phyloP scores from a whole-genome alignment of 371 early-diverging fungal species.

The Mucor plumbeus region DNA sequence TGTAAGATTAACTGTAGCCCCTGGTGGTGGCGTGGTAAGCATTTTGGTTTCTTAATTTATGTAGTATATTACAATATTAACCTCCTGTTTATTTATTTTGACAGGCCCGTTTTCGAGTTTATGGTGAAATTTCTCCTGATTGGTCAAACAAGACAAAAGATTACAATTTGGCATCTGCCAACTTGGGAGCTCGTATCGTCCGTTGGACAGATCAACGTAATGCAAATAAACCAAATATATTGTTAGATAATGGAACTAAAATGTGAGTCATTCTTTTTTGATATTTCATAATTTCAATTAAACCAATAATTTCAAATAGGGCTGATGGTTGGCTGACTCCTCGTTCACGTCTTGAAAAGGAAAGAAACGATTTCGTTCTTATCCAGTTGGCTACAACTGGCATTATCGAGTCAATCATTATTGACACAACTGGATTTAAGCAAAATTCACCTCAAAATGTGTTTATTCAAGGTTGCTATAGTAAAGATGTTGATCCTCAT shows the following conservation, averaged over 20 bases:
- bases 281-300: neutral
- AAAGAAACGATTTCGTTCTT: slow-evolving; percentile 71
- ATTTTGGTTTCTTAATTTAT: neutral
- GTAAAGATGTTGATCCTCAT: slow-evolving; percentile 28
- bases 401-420: slow-evolving; percentile 60
- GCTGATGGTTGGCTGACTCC: slow-evolving; percentile 78
- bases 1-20: slow-evolving; percentile 74
- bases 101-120: slow-evolving; percentile 76
- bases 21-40: slow-evolving; percentile 83
- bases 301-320: slow-evolving; percentile 23
- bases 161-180: slow-evolving; percentile 74
- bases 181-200: slow-evolving; percentile 75
- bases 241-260: slow-evolving; percentile 62
- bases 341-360: slow-evolving; percentile 51
- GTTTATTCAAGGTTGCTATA: slow-evolving; percentile 36
- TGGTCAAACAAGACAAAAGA: slow-evolving; percentile 46
- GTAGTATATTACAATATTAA: neutral
- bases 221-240: slow-evolving; percentile 68
- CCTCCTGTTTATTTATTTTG: neutral
- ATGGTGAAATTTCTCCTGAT: slow-evolving; percentile 69
- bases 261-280: slow-evolving; percentile 18
- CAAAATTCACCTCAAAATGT: slow-evolving; percentile 28
- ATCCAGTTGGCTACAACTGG: slow-evolving; percentile 73
- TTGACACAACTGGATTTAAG: slow-evolving; percentile 77
- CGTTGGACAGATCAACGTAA: slow-evolving; percentile 71